Percentiles rank a stretch among this genome's conserved stretches.
These are phyloP conservation scores for Brassica hybrid DNA, from an alignment of 441 rosid genomes.

Conservation along the genomic window DNA sequence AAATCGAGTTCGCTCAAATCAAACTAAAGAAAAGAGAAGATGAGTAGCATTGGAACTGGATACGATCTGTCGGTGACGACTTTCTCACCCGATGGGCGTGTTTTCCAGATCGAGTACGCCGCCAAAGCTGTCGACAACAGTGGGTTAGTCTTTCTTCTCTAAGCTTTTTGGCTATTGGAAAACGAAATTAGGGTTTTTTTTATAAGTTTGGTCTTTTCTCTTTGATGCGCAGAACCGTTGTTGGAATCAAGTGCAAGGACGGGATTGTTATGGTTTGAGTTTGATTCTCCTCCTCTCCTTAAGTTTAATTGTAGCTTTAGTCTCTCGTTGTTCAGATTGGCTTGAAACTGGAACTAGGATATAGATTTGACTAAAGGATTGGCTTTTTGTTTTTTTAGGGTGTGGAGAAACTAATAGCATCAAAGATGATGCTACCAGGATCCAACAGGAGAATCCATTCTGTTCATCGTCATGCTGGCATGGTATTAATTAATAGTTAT, in stretches of 20 bases:
- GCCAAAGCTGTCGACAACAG: slow-evolving; percentile 99
- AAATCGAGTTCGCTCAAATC: too few relatives aligned
- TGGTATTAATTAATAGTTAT: too few relatives aligned
- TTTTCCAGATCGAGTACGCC: slow-evolving; percentile 98
- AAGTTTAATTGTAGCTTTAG: too few relatives aligned
- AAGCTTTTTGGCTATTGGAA: too few relatives aligned
- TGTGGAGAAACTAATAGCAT: too few relatives aligned
- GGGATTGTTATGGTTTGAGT: slow-evolving; percentile 92
- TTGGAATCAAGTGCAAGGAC: slow-evolving; percentile 97
- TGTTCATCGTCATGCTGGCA: too few relatives aligned
- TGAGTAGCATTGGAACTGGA: slow-evolving; percentile 99
- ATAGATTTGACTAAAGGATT: neutral
- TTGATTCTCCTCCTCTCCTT: too few relatives aligned
- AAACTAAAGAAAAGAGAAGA: slow-evolving; percentile 27
- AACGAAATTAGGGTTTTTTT: slow-evolving; percentile 8
- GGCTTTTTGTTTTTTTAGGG: neutral
- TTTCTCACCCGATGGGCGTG: slow-evolving; percentile 98
- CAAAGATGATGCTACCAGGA: too few relatives aligned
- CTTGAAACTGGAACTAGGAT: too few relatives aligned
- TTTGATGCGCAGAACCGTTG: slow-evolving; percentile 67
- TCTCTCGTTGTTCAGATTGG: too few relatives aligned
- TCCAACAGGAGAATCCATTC: too few relatives aligned
- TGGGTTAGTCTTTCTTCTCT: slow-evolving; percentile 54
- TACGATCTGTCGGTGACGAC: slow-evolving; percentile 98
- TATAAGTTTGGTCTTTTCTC: neutral